Conservation (phyloP, 106 monocot genomes). For the Amphibolis antarctica region DNA sequence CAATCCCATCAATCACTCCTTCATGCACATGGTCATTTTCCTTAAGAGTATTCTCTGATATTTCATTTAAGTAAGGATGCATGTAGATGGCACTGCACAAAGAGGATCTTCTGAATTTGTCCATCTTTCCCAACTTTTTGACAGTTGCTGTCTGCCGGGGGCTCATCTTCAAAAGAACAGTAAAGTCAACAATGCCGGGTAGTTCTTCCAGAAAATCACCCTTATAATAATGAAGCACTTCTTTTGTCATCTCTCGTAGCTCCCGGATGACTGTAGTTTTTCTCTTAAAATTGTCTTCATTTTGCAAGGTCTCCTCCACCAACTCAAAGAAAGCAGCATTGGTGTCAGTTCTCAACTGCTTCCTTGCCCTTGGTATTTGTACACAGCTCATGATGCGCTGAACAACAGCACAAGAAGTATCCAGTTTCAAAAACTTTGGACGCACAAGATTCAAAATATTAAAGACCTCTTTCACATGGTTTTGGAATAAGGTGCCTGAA, state of each 20-base stretch:
- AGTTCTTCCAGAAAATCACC: slow-evolving; percentile 79
- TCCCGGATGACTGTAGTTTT: slow-evolving; percentile 51
- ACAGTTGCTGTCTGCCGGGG: slow-evolving; percentile 31
- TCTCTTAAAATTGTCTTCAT: slow-evolving; percentile 18
- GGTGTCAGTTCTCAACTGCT: slow-evolving; percentile 9
- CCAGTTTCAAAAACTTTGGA: slow-evolving; percentile 56
- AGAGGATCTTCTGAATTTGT: slow-evolving; percentile 57
- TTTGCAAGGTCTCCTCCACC: slow-evolving; percentile 66
- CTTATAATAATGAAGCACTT: slow-evolving; percentile 81
- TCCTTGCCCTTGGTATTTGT: slow-evolving; percentile 29
- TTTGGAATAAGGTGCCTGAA: slow-evolving; percentile 92
- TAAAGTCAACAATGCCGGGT: slow-evolving; percentile 67
- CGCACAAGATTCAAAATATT: slow-evolving; percentile 84
- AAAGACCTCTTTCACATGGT: slow-evolving; percentile 84
- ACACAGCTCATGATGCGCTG: slow-evolving; percentile 57
- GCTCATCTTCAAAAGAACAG: slow-evolving; percentile 50
- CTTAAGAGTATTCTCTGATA: slow-evolving; percentile 32
- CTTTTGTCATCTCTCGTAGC: slow-evolving; percentile 53
- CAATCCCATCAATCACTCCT: slow-evolving; percentile 14
- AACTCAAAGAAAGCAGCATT: slow-evolving; percentile 45
- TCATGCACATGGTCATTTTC: slow-evolving; percentile 24
- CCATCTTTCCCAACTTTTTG: slow-evolving; percentile 33
- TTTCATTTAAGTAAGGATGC: slow-evolving; percentile 61
- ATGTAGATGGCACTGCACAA: slow-evolving; percentile 58
- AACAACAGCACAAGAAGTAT: slow-evolving; percentile 31